Evolutionary conservation across 2,329 filamentous ascomycete genomes (phyloP).

Genomic region (Alternaria triticina): DNA sequence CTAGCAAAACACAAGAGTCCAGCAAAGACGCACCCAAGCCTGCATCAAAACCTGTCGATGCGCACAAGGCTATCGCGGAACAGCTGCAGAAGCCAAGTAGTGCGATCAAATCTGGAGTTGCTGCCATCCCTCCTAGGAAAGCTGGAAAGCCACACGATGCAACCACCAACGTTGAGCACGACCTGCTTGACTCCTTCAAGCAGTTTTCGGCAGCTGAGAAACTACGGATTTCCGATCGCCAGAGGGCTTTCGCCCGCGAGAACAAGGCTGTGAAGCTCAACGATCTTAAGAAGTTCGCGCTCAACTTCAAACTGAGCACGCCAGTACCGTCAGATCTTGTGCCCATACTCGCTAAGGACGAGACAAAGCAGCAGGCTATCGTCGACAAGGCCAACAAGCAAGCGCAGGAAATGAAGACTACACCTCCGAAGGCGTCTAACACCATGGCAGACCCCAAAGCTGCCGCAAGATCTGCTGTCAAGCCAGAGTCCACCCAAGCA

Average conservation of each 20-base stretch:
- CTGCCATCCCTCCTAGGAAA: slow-evolving; percentile 42
- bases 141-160: slow-evolving; percentile 58
- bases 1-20: slow-evolving; percentile 6
- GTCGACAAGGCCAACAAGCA: slow-evolving; percentile 85
- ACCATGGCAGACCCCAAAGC: slow-evolving; percentile 41
- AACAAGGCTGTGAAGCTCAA: slow-evolving; percentile 94
- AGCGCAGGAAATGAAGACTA: slow-evolving; percentile 61
- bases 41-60: slow-evolving; percentile 24
- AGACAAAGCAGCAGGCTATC: slow-evolving; percentile 91
- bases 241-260: slow-evolving; percentile 61
- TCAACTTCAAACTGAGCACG: slow-evolving; percentile 91
- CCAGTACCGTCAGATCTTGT: slow-evolving; percentile 91
- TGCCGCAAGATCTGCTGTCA: slow-evolving; percentile 42
- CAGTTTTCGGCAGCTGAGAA: slow-evolving; percentile 69
- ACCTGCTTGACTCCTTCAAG: slow-evolving; percentile 68
- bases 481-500: slow-evolving; percentile 38
- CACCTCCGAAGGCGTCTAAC: slow-evolving; percentile 53
- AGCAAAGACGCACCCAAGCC: slow-evolving; percentile 17
- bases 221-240: slow-evolving; percentile 63
- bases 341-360: slow-evolving; percentile 94
- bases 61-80: slow-evolving; percentile 29
- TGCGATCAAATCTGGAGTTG: slow-evolving; percentile 35
- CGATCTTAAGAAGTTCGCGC: slow-evolving; percentile 93
- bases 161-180: slow-evolving; percentile 66
- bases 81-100: slow-evolving; percentile 37